phyloP scores from a whole-genome alignment of 1,284 basidiomycete genomes.

The Naganishia cerealis region DNA sequence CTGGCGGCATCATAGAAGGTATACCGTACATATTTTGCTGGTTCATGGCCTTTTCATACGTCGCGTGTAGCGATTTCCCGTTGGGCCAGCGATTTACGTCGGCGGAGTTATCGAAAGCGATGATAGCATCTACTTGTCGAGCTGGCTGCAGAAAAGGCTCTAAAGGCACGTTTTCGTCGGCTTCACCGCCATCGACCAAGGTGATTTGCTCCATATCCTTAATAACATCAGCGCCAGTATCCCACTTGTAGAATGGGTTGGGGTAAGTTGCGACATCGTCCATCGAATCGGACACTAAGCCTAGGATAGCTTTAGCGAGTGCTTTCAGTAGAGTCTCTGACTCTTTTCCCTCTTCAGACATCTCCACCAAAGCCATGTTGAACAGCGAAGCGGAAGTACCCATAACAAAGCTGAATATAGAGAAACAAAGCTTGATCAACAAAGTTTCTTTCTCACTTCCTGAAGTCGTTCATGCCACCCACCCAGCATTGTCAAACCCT shows the following conservation, averaged over 20 bases:
- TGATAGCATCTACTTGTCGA: slow-evolving; percentile 57
- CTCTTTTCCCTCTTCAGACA: not conserved
- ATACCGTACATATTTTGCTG: slow-evolving; percentile 43
- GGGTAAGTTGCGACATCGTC: slow-evolving; percentile 55
- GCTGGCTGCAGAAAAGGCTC: slow-evolving; percentile 58
- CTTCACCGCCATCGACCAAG: slow-evolving; percentile 56
- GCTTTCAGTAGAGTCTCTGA: not conserved
- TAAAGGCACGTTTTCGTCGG: slow-evolving; percentile 57
- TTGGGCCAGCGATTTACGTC: slow-evolving; percentile 59
- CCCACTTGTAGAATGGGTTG: slow-evolving; percentile 54
- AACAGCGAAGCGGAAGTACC: slow-evolving; percentile 54
- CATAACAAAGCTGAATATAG: slow-evolving; percentile 42
- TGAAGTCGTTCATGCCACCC: too few species aligned
- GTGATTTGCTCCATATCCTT: slow-evolving; percentile 46
- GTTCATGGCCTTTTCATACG: slow-evolving; percentile 38
- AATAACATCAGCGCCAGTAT: slow-evolving; percentile 44
- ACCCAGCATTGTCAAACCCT: slow-evolving; percentile 44
- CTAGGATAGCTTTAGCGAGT: slow-evolving; percentile 38
- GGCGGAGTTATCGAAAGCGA: slow-evolving; percentile 58
- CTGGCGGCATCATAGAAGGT: slow-evolving; percentile 50
- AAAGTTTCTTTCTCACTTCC: too few species aligned
- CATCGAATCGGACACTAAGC: slow-evolving; percentile 43
- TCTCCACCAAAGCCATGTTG: slow-evolving; percentile 40
- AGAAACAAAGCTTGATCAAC: too few species aligned
- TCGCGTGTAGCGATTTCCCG: slow-evolving; percentile 54